A percentile compares a stretch with the other conserved stretches of the same genome.
phyloP scores from a whole-genome alignment of 2,329 filamentous ascomycete genomes.

The Arthrobotrys musiformis region DNA sequence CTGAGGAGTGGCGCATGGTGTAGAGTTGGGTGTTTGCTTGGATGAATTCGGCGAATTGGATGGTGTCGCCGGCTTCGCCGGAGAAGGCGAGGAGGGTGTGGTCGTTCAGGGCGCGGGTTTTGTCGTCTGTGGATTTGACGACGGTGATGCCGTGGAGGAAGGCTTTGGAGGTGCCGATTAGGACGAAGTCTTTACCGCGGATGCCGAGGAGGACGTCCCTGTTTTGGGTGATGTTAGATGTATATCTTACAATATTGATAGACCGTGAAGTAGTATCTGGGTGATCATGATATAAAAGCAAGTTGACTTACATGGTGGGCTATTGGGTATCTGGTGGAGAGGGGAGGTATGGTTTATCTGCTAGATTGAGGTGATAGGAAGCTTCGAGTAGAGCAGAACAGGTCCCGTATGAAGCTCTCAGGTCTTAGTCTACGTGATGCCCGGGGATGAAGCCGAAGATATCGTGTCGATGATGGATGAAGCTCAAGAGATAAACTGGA shows the following conservation, averaged over 20 bases:
- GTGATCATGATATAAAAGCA: background rate
- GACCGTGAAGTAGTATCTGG: background rate
- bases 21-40: conserved; percentile 98
- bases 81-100: conserved; percentile 95
- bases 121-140: conserved; percentile 94
- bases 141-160: conserved; percentile 97
- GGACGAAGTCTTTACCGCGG: conserved; percentile 98
- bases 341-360: background rate
- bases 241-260: conserved; percentile 4
- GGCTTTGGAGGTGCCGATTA: conserved; percentile 97
- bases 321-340: background rate
- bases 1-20: conserved; percentile 95
- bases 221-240: conserved; percentile 12
- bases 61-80: conserved; percentile 81
- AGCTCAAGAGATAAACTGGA: conserved; percentile 40
- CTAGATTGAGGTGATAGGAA: conserved; percentile 1
- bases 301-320: conserved; percentile 29
- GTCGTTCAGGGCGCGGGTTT: conserved; percentile 91
- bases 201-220: conserved; percentile 99
- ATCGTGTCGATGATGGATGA: conserved; percentile 34
- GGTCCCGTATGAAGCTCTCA: background rate
- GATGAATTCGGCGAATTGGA: conserved; percentile 99
- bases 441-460: conserved; percentile 4
- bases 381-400: background rate
- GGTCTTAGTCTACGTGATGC: conserved; percentile 14